Conservation (phyloP, 202 grass and related monocot species). For the Digitaria exilis region DNA sequence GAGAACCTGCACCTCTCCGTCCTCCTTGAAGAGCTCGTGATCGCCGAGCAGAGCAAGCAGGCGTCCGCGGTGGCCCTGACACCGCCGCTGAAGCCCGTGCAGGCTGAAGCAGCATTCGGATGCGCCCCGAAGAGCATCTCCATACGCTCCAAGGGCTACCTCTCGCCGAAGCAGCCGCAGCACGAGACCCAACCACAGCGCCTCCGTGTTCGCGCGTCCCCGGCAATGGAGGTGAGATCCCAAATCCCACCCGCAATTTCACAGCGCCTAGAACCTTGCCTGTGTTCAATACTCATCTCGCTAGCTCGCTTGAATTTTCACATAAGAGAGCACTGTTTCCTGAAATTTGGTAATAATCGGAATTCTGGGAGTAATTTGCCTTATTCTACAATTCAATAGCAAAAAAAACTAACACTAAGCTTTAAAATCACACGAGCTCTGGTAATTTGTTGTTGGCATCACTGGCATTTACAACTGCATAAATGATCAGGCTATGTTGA, state of each 20-base stretch:
- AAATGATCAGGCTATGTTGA: not conserved
- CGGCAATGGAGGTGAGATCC: conserved; percentile 47
- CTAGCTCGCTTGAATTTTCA: conserved; percentile 5
- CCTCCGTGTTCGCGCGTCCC: conserved; percentile 54
- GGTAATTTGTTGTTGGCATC: not conserved
- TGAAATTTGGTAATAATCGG: not conserved
- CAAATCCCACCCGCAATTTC: conserved; percentile 29
- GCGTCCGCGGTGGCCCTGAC: conserved; percentile 17
- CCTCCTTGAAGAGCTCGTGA: conserved; percentile 57
- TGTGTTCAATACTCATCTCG: not conserved
- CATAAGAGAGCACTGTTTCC: conserved; percentile 4
- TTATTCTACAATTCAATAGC: conserved; percentile 14
- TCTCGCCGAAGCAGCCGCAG: conserved; percentile 31
- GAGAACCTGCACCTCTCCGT: conserved; percentile 61
- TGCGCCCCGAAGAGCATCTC: conserved; percentile 67
- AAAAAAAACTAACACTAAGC: not conserved
- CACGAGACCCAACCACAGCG: conserved; percentile 47
- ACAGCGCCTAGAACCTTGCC: not conserved
- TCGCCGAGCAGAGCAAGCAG: conserved; percentile 47
- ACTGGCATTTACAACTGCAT: conserved; percentile 12
- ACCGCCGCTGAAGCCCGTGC: conserved; percentile 34
- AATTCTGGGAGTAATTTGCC: not conserved
- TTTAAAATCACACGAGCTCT: conserved; percentile 15
- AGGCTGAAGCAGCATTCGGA: conserved; percentile 38
- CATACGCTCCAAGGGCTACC: conserved; percentile 56